Conservation (phyloP, 2,329 filamentous ascomycete genomes). For the Arthroderma sp. region DNA sequence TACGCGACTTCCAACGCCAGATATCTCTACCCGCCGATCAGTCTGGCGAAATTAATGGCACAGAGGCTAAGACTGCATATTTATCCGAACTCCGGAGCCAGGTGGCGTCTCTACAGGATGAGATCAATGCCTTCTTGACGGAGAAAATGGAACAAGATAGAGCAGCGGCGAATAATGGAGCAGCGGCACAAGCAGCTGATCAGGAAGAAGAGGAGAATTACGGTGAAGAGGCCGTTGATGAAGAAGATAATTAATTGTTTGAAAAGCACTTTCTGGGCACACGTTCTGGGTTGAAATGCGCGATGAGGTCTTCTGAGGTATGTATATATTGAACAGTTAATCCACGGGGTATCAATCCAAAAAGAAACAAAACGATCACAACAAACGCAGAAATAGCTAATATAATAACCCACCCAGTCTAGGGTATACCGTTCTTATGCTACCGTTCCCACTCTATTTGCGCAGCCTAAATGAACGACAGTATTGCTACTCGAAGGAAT, state of each 20-base stretch:
- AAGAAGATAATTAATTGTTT: conserved; percentile 18
- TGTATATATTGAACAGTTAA: too few relatives aligned
- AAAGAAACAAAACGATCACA: conserved; percentile 7
- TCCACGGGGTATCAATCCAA: conserved; percentile 24
- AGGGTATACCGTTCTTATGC: conserved; percentile 5
- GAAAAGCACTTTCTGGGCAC: background rate
- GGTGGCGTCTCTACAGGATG: conserved; percentile 40
- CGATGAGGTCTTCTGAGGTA: too few relatives aligned
- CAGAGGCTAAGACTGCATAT: conserved; percentile 38
- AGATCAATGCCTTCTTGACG: conserved; percentile 48
- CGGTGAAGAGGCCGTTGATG: conserved; percentile 64
- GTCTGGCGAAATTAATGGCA: conserved; percentile 10
- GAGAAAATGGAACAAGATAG: conserved; percentile 48
- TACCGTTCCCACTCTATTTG: conserved; percentile 33
- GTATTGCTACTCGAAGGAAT: conserved; percentile 26
- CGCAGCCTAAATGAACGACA: conserved; percentile 71
- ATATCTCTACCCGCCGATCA: conserved; percentile 15
- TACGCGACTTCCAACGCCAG: conserved; percentile 21
- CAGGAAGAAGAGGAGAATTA: conserved; percentile 49
- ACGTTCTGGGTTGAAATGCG: too few relatives aligned
- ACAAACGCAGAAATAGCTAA: conserved; percentile 12
- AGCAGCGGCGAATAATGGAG: conserved; percentile 17
- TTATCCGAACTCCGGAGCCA: conserved; percentile 38
- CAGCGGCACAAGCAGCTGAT: conserved; percentile 15
- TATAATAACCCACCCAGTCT: background rate